phyloP scores from a whole-genome alignment of 495 filamentous ascomycete species.

The Penicillium parvum region DNA sequence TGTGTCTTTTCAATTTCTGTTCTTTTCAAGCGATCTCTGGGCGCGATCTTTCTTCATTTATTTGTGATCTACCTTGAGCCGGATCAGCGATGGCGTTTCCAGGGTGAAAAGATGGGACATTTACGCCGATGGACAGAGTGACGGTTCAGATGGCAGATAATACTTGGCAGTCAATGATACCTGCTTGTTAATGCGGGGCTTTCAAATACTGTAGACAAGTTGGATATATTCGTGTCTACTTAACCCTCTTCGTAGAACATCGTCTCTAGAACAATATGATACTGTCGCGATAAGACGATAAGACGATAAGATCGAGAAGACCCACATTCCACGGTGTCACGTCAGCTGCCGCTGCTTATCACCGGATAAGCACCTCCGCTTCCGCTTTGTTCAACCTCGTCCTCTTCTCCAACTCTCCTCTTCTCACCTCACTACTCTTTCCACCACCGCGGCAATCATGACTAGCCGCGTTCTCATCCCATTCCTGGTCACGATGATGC shows the following conservation, averaged over 20 bases:
- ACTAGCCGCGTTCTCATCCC: conserved; percentile 62
- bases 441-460: conserved; percentile 34
- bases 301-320: background rate
- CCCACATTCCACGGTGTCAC: conserved; percentile 8
- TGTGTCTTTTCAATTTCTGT: conserved; percentile 4
- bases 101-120: conserved; percentile 24
- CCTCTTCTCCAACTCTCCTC: conserved; percentile 7
- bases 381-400: conserved; percentile 17
- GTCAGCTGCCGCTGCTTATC: conserved; percentile 21
- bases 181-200: conserved; percentile 6
- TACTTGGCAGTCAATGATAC: background rate
- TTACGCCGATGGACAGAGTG: conserved; percentile 3
- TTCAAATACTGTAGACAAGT: background rate
- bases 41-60: conserved; percentile 4
- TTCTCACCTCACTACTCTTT: conserved; percentile 1
- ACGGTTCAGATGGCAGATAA: conserved; percentile 1
- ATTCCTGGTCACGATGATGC: conserved; percentile 88
- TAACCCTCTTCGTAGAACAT: too few relatives aligned
- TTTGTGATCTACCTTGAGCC: conserved; percentile 19
- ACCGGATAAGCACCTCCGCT: conserved; percentile 18
- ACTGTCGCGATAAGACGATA: too few relatives aligned
- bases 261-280: background rate
- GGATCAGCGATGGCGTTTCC: conserved; percentile 39
- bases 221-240: too few relatives aligned
- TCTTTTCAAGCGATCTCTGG: background rate